These are phyloP conservation scores for Chiua sp. DNA, from an alignment of 1,284 basidiomycete genomes.

Conservation along the genomic window DNA sequence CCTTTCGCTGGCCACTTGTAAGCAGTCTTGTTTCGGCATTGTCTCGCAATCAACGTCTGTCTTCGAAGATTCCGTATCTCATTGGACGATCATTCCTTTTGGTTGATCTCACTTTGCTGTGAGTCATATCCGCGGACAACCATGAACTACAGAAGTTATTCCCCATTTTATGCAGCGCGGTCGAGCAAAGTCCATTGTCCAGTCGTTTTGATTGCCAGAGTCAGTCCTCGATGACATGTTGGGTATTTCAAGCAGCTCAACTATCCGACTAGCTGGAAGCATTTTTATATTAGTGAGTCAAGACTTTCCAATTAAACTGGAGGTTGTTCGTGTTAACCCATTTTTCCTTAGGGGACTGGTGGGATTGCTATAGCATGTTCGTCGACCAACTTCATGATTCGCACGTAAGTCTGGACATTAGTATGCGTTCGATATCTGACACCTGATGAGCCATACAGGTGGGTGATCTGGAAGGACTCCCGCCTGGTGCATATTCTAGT, in stretches of 20 bases:
- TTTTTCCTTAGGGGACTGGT: constrained; percentile 4
- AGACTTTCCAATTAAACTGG: not conserved
- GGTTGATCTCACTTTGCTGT: constrained; percentile 12
- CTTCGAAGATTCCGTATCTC: constrained; percentile 21
- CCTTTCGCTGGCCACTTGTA: constrained; percentile 29
- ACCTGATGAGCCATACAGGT: constrained; percentile 18
- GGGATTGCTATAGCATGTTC: constrained; percentile 17
- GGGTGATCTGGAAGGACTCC: constrained; percentile 31
- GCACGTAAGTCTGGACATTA: constrained; percentile 19
- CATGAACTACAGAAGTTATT: not conserved
- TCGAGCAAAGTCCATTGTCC: not conserved
- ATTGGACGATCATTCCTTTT: constrained; percentile 17
- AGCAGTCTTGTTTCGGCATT: constrained; percentile 1
- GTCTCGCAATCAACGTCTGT: not conserved
- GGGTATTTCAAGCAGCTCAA: not conserved
- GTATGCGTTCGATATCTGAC: not conserved
- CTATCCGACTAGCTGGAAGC: constrained; percentile 8
- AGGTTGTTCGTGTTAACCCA: not conserved
- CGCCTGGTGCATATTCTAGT: constrained; percentile 19
- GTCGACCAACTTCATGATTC: constrained; percentile 32
- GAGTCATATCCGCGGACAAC: not conserved
- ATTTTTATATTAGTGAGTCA: constrained; percentile 12
- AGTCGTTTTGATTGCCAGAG: constrained; percentile 14
- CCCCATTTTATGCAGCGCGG: constrained; percentile 6
- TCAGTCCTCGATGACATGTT: constrained; percentile 12